These are phyloP conservation scores for Ceratopteris richardii DNA, from an alignment of 75 land plant genomes.

Conservation along the genomic window DNA sequence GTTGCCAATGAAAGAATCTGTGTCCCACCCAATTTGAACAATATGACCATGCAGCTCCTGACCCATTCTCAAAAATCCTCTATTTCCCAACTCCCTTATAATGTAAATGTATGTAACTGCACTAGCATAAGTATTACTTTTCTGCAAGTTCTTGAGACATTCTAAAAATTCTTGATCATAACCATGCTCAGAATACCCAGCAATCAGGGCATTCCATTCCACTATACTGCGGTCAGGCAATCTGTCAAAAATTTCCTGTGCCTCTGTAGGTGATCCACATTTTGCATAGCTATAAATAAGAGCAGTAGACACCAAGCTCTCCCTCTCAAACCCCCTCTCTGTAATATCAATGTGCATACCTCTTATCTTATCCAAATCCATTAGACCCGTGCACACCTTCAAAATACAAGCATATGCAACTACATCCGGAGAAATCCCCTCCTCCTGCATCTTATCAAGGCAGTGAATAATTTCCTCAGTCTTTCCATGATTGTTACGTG, in stretches of 20 bases:
- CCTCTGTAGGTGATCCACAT: constrained; percentile 8
- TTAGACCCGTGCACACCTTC: constrained; percentile 1
- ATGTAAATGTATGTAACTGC: constrained; percentile 23
- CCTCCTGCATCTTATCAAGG: constrained; percentile 36
- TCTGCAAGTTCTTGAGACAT: constrained; percentile 23
- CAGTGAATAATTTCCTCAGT: constrained; percentile 31
- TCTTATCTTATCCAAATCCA: constrained; percentile 2
- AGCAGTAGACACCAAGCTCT: constrained; percentile 6
- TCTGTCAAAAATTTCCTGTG: constrained; percentile 3
- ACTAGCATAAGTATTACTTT: not conserved
- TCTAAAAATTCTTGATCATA: constrained; percentile 9
- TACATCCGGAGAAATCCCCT: constrained; percentile 43
- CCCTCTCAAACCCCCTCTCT: constrained; percentile 5
- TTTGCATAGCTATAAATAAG: constrained; percentile 10
- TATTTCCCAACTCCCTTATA: constrained; percentile 26
- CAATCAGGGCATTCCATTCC: constrained; percentile 26
- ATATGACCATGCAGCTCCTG: constrained; percentile 23
- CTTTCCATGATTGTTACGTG: constrained; percentile 57
- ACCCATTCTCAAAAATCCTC: constrained; percentile 14
- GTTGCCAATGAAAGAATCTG: constrained; percentile 26
- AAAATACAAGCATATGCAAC: constrained; percentile 32
- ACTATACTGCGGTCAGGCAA: not conserved
- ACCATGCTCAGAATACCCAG: constrained; percentile 11
- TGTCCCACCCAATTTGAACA: constrained; percentile 22
- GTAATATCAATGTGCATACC: not conserved